These are phyloP conservation scores for Alternaria brassicae DNA, from an alignment of 2,329 filamentous ascomycete species.

Conservation along the genomic window DNA sequence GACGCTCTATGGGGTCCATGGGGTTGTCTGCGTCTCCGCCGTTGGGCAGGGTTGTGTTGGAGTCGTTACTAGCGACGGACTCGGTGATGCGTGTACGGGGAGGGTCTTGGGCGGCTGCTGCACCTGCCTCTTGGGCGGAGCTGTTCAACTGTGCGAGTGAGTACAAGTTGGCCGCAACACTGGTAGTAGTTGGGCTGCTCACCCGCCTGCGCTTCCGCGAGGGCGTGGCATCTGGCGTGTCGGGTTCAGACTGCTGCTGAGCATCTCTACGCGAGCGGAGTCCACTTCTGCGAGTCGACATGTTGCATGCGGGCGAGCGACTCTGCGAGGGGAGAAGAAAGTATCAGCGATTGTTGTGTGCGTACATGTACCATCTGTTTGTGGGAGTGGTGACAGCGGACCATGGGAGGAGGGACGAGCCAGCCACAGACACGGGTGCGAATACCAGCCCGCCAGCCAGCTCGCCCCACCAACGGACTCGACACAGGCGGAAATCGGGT, in stretches of 20 bases:
- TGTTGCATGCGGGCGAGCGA: slow-evolving; percentile 26
- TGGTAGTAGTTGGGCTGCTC: slow-evolving; percentile 33
- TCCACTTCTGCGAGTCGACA: slow-evolving; percentile 22
- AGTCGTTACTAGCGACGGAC: slow-evolving; percentile 53
- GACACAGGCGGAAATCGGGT: slow-evolving; percentile 12
- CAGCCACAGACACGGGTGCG: slow-evolving; percentile 1
- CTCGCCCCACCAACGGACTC: slow-evolving; percentile 24
- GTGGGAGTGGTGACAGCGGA: slow-evolving; percentile 8
- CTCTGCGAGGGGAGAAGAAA: slow-evolving; percentile 8
- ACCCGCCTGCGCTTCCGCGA: slow-evolving; percentile 57
- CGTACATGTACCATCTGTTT: slow-evolving; percentile 5
- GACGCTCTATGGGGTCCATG: slow-evolving; percentile 44
- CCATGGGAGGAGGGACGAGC: slow-evolving; percentile 17
- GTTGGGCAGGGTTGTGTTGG: slow-evolving; percentile 47
- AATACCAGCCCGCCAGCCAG: slow-evolving; percentile 1
- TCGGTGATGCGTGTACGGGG: slow-evolving; percentile 46
- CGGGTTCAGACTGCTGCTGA: slow-evolving; percentile 48
- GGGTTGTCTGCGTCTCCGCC: slow-evolving; percentile 40
- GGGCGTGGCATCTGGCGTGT: slow-evolving; percentile 58
- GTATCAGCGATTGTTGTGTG: slow-evolving; percentile 25
- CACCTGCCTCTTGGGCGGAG: slow-evolving; percentile 31
- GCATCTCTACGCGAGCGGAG: slow-evolving; percentile 34
- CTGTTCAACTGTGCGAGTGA: slow-evolving; percentile 46
- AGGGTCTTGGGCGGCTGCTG: slow-evolving; percentile 27
- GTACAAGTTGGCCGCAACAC: slow-evolving; percentile 14